Base-by-base conservation (phyloP, 192 early-diverging fungal species). In the Mortierella claussenii region DNA sequence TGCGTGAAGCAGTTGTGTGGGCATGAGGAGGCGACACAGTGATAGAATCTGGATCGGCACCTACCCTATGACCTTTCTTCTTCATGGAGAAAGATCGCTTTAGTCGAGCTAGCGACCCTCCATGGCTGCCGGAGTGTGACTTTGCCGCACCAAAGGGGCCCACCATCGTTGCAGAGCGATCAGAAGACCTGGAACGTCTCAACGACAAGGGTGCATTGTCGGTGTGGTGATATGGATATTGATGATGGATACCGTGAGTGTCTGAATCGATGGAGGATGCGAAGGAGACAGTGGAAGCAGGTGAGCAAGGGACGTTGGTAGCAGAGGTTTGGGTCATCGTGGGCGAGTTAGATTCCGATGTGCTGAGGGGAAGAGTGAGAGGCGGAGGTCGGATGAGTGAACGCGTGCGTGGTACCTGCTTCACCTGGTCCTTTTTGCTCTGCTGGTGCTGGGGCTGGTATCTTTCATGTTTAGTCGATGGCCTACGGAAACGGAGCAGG, bases 1-100 rank as follows among this genome's bases (percentile, higher is more conserved):
- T n/a, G n/a, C n/a, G n/a, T n/a, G n/a, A n/a, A n/a, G n/a, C n/a
- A n/a, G n/a, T n/a, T n/a, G n/a, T n/a, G n/a, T n/a, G n/a, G n/a
- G n/a, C n/a, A n/a, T n/a, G n/a, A n/a, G n/a, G n/a, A n/a, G n/a
- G n/a, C n/a, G n/a, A n/a, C n/a, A n/a, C n/a, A n/a, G n/a, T n/a
- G n/a, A n/a, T n/a, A n/a, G n/a, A n/a, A 3, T 50, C 48, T 9
- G 48, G 48, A 50, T 50, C 48, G 27, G 48, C 26, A 8, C 48
- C 48, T 20, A 50, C 48, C 3, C 48, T 20, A 27, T 26, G 20
- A 15, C 48, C 48, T 21, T 57, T 57, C 5, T 20, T 13, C 23
- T 30, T 57, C 37, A 43, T 18, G 17, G 36, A 21, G 42, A 57
- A 37, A 3, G 55, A 44, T 27, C 27, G 37, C 33, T 28, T 44